Evolutionary conservation across 768 basidiomycete species (phyloP).

Genomic region (Albatrellus ellisii): DNA sequence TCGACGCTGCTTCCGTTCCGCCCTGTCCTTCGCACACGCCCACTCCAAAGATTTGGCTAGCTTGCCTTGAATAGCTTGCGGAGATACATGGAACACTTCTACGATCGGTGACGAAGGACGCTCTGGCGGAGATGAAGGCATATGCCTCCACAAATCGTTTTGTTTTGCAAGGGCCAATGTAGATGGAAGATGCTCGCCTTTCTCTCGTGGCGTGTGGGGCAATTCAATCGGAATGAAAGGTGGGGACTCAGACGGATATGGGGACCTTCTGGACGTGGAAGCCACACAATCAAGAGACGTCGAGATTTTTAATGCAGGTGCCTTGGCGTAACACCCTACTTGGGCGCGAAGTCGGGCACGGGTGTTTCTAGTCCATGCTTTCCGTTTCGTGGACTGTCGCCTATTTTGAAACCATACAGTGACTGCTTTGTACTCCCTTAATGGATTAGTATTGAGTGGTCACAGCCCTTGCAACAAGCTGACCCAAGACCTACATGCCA

Average conservation of each 20-base stretch:
- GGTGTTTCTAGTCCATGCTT: constrained; percentile 11
- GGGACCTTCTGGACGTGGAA: constrained; percentile 33
- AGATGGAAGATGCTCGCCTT: constrained; percentile 2
- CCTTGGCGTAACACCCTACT: constrained; percentile 5
- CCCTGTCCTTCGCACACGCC: constrained; percentile 47
- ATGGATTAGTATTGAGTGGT: background rate
- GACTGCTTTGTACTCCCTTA: constrained; percentile 11
- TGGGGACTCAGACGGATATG: constrained; percentile 7
- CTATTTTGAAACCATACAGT: constrained; percentile 13
- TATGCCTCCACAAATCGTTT: constrained; percentile 22
- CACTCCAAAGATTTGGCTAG: constrained; percentile 51
- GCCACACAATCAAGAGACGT: constrained; percentile 46
- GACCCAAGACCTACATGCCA: background rate
- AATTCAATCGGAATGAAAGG: constrained; percentile 6
- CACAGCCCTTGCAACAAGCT: background rate
- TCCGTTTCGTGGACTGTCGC: constrained; percentile 13
- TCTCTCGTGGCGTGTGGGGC: constrained; percentile 12
- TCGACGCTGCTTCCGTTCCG: constrained; percentile 13
- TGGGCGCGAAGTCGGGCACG: constrained; percentile 11
- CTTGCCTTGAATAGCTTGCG: constrained; percentile 31
- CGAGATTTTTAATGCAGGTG: constrained; percentile 6
- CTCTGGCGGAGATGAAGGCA: constrained; percentile 51
- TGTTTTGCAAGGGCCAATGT: constrained; percentile 2
- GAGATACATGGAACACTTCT: constrained; percentile 28
- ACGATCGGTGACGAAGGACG: constrained; percentile 38